Evolutionary conservation across 805 yeast species (phyloP).

Genomic region (Sugiyamaella floridensis): DNA sequence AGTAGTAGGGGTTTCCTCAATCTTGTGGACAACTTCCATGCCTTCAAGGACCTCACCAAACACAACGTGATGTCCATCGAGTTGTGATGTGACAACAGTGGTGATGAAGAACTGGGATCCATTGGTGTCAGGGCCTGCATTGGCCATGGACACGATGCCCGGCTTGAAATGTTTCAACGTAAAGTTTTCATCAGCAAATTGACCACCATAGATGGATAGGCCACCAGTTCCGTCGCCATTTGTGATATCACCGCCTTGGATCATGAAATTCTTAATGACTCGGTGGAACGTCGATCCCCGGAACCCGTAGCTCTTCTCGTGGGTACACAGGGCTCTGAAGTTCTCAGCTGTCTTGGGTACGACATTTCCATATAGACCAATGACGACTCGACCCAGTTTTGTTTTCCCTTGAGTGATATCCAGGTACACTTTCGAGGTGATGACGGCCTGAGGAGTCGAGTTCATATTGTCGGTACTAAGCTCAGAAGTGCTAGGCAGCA

Average conservation of each 20-base stretch:
- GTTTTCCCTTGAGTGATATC: constrained; percentile 75
- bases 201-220: constrained; percentile 51
- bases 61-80: constrained; percentile 66
- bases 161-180: constrained; percentile 64
- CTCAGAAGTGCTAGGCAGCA: not conserved
- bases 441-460: constrained; percentile 30
- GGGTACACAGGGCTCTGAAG: constrained; percentile 81
- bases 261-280: constrained; percentile 75
- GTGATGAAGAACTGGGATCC: constrained; percentile 88
- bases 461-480: not conserved
- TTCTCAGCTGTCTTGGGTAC: constrained; percentile 87
- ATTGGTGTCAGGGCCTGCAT: constrained; percentile 86
- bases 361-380: constrained; percentile 52
- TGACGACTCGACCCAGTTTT: constrained; percentile 66
- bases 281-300: constrained; percentile 83
- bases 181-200: constrained; percentile 26
- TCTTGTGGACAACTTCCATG: constrained; percentile 41
- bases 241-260: constrained; percentile 35
- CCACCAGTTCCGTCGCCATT: constrained; percentile 67
- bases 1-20: constrained; percentile 49
- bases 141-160: constrained; percentile 84
- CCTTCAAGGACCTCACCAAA: constrained; percentile 55
- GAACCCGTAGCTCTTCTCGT: constrained; percentile 72
- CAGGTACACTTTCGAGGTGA: constrained; percentile 75
- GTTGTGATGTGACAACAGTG: constrained; percentile 61